Conservation (phyloP, 768 basidiomycete species). For the Psilocybe sp. region DNA sequence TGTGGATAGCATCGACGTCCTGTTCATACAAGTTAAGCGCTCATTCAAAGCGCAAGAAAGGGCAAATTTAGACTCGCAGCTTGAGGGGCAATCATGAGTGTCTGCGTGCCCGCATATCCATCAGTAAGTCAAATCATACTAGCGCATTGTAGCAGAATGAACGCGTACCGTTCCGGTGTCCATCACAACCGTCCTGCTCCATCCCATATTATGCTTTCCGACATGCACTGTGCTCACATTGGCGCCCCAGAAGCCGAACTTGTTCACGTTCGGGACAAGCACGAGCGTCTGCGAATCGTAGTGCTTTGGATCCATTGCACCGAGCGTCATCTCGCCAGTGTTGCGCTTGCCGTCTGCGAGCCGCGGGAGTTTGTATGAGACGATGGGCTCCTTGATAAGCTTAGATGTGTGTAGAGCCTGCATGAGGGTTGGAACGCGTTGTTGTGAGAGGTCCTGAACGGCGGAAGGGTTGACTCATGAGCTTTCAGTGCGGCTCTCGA, state of each 20-base stretch:
- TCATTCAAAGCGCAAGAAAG: neutral
- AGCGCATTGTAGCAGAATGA: neutral
- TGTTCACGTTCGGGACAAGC: constrained; percentile 48
- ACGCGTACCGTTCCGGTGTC: constrained; percentile 17
- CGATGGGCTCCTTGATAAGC: constrained; percentile 7
- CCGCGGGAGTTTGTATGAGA: constrained; percentile 11
- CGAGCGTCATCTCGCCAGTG: constrained; percentile 63
- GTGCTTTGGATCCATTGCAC: constrained; percentile 55
- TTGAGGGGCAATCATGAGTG: constrained; percentile 13
- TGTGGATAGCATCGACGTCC: constrained; percentile 58
- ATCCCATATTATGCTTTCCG: constrained; percentile 11
- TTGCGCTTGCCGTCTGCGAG: constrained; percentile 26
- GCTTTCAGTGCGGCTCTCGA: too few relatives aligned
- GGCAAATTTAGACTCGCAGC: neutral
- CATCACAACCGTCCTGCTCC: constrained; percentile 15
- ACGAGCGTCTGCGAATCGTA: constrained; percentile 46
- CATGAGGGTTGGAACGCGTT: constrained; percentile 6
- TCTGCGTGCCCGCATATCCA: neutral
- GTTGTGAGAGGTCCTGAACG: constrained; percentile 11
- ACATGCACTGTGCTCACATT: constrained; percentile 9
- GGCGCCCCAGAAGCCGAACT: constrained; percentile 9
- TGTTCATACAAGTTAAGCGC: constrained; percentile 8
- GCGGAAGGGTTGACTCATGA: too few relatives aligned
- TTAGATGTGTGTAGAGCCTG: constrained; percentile 6
- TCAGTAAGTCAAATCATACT: neutral